Evolutionary conservation across 768 basidiomycete species (phyloP), one percentile per base, ranked within the genome.

Genomic region (Suillus hirtellus): DNA sequence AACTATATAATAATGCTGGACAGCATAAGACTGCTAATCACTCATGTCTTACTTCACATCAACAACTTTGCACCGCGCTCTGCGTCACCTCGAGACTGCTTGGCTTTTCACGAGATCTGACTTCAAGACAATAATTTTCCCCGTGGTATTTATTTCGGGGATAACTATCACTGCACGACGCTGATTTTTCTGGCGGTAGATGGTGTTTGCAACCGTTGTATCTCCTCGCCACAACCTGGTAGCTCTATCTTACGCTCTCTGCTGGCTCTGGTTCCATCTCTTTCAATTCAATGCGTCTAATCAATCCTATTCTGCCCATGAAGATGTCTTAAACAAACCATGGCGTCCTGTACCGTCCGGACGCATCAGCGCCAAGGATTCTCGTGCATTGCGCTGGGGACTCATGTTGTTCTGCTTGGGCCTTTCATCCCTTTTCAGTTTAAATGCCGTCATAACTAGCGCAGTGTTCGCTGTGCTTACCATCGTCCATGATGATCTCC

Each of bases 341-440:
- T 76, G 74, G 73, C 65, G 80, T 8, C 80, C 80, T 3, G 60
- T 81, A 4, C 78, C 80, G 6, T 66, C 79, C 0, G 69, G 74
- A 10, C 71, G 76, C 10, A 70, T 81, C 14, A 65, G 73, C 3
- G 38, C 67, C 2, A 4, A 38, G 4, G 52, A 67, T 2, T 70
- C 76, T 7, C 47, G 62, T 3, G 42, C 63, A 4, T 64, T 79
- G 19, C 75, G 80, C 8, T 80, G 77, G 77, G 64, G 47, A 6
- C 68, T 78, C 43, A 60, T 77, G 12, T 44, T 67, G 9, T 4
- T 71, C 4, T 79, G 78, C 62, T 60, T 74, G 34, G 60, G 35
- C 31, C 49, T 71, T 27, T 76, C 74, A 27, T 63, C 63, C 0
- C 53, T 60, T 17, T 70, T 70, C 54, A 66, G 70, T 19, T 21